Conservation (phyloP, 441 rosid genomes). For the Syzygium syzygioides region DNA sequence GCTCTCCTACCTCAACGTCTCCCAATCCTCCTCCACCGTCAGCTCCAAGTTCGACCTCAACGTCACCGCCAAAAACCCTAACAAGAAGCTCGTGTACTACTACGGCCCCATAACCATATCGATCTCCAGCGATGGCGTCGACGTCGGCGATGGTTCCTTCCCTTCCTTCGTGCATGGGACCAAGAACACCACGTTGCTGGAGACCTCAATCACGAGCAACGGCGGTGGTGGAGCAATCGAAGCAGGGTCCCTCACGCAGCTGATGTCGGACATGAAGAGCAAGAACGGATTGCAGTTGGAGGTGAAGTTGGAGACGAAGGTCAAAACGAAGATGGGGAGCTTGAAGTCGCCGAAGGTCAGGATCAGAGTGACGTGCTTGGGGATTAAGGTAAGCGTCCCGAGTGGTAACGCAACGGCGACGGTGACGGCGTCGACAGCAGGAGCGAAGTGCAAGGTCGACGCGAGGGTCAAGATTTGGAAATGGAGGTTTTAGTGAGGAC, state of each 20-base stretch:
- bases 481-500: conserved; percentile 5
- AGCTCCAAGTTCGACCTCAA: conserved; percentile 9
- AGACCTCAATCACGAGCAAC: not conserved
- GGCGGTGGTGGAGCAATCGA: conserved; percentile 1
- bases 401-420: not conserved
- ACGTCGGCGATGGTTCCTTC: conserved; percentile 9
- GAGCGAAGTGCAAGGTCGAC: conserved; percentile 9
- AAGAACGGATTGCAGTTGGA: conserved; percentile 1
- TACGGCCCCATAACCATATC: not conserved
- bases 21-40: conserved; percentile 5
- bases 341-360: conserved; percentile 7
- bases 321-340: conserved; percentile 7
- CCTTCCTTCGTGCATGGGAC: conserved; percentile 13
- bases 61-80: conserved; percentile 9
- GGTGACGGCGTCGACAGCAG: conserved; percentile 8
- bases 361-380: conserved; percentile 14
- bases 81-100: conserved; percentile 6
- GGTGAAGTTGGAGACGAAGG: conserved; percentile 14
- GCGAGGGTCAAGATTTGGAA: conserved; percentile 19
- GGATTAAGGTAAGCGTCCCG: conserved; percentile 6
- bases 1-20: conserved; percentile 5
- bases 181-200: conserved; percentile 10
- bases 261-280: conserved; percentile 2
- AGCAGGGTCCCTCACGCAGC: not conserved
- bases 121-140: not conserved